These are phyloP conservation scores for Elaeis guineensis DNA, from an alignment of 176 grass and related monocot genomes.

Conservation along the genomic window DNA sequence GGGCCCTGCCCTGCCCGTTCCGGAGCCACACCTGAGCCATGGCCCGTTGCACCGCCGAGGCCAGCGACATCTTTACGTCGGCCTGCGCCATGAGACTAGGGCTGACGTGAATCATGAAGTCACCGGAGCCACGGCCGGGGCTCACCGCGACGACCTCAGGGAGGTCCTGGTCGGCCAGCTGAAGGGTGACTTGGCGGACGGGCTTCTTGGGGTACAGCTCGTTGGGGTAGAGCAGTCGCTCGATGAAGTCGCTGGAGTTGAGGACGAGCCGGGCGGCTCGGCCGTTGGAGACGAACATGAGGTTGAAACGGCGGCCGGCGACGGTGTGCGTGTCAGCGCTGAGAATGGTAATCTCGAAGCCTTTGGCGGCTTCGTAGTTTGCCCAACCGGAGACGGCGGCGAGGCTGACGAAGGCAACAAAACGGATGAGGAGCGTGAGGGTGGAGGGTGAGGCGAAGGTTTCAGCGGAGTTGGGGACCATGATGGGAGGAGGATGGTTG, in stretches of 20 bases:
- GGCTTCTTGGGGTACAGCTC: constrained; percentile 19
- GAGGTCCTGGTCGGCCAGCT: constrained; percentile 28
- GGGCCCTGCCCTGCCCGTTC: no score
- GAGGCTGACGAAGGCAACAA: no score
- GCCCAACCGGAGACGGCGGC: no score
- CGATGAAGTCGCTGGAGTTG: constrained; percentile 11
- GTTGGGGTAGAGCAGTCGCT: constrained; percentile 12
- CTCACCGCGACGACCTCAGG: constrained; percentile 15
- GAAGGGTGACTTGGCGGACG: constrained; percentile 44
- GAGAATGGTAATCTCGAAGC: no score
- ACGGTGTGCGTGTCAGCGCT: no score
- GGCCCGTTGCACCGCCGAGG: constrained; percentile 23
- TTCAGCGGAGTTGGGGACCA: no score
- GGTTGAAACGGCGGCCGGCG: no score
- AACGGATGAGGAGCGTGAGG: no score
- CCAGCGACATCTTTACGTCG: constrained; percentile 4
- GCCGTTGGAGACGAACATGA: constrained; percentile 19
- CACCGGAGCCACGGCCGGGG: background rate
- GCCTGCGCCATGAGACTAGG: constrained; percentile 25
- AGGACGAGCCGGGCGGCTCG: constrained; percentile 12
- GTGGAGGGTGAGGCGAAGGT: no score
- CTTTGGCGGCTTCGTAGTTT: no score
- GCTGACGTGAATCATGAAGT: constrained; percentile 47
- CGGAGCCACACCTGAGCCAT: no score
- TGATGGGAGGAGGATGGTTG: no score